phyloP scores from a whole-genome alignment of 2,329 filamentous ascomycete species.

The Neopestalotiopsis clavispora region DNA sequence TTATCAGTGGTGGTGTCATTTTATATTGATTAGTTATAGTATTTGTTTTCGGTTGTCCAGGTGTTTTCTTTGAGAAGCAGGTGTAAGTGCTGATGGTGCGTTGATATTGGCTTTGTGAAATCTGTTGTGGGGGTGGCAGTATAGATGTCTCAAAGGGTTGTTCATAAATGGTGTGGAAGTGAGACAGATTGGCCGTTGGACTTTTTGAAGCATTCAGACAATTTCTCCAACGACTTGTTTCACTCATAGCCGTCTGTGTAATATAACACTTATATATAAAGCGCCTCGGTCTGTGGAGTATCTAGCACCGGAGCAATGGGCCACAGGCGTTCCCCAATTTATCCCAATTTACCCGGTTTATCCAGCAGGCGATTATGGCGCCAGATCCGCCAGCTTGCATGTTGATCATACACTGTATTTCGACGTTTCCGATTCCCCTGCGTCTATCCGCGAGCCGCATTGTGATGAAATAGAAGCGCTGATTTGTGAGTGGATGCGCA shows the following conservation, averaged over 20 bases:
- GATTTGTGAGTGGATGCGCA: too few relatives aligned
- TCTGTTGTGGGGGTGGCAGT: conserved; percentile 30
- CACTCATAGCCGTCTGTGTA: too few relatives aligned
- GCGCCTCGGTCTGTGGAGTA: background rate
- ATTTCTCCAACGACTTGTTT: too few relatives aligned
- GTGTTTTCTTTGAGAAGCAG: background rate
- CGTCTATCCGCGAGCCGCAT: background rate
- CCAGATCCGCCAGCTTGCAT: background rate
- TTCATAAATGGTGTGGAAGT: too few relatives aligned
- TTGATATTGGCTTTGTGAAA: conserved; percentile 30
- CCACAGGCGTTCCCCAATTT: conserved; percentile 14
- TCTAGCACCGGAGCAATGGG: conserved; percentile 18
- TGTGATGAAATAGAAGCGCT: too few relatives aligned
- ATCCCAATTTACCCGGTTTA: conserved; percentile 25
- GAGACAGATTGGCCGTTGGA: too few relatives aligned
- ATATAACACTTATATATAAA: background rate
- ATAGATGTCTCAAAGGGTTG: too few relatives aligned
- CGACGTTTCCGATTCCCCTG: background rate
- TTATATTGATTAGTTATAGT: conserved; percentile 17
- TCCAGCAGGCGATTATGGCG: conserved; percentile 2
- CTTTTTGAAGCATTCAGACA: too few relatives aligned
- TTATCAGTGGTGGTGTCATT: conserved; percentile 68
- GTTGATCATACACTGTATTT: background rate
- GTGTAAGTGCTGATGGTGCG: background rate
- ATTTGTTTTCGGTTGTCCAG: background rate